A percentile compares a stretch with the other conserved stretches of the same genome.
These are phyloP conservation scores for Cladorrhinum samala DNA, from an alignment of 495 filamentous ascomycete genomes.

Conservation along the genomic window DNA sequence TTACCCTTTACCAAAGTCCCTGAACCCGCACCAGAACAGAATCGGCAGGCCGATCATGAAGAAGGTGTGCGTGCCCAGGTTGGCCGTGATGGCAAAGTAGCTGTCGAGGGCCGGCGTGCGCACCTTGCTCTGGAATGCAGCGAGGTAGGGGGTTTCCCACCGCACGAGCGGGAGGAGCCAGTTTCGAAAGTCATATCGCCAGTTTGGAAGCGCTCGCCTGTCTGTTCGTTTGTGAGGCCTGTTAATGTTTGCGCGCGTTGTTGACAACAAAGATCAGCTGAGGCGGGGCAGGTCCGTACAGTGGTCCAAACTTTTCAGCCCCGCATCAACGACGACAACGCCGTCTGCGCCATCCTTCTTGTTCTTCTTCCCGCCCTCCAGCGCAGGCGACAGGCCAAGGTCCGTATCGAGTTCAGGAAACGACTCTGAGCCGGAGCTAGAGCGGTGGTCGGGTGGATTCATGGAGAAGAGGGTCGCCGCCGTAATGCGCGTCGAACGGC, in stretches of 20 bases:
- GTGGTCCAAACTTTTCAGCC: conserved; percentile 65
- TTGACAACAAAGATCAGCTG: not conserved
- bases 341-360: conserved; percentile 5
- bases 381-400: no score
- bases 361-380: no score
- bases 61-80: conserved; percentile 96
- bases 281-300: conserved; percentile 46
- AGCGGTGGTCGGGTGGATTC: conserved; percentile 20
- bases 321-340: conserved; percentile 58
- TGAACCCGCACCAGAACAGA: conserved; percentile 91
- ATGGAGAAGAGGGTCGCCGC: conserved; percentile 16
- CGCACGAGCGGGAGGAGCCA: conserved; percentile 77
- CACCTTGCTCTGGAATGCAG: conserved; percentile 69
- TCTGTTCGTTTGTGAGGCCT: conserved; percentile 44
- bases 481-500: not conserved
- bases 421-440: conserved; percentile 28
- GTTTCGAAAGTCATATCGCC: conserved; percentile 82
- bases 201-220: conserved; percentile 72
- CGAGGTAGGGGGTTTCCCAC: conserved; percentile 93
- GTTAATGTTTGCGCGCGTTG: not conserved
- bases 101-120: conserved; percentile 80
- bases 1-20: conserved; percentile 74
- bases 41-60: conserved; percentile 93
- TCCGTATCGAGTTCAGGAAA: no score
- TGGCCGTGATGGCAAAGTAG: conserved; percentile 94